phyloP scores from a whole-genome alignment of 2,329 filamentous ascomycete species.

The Paramyrothecium roridum region DNA sequence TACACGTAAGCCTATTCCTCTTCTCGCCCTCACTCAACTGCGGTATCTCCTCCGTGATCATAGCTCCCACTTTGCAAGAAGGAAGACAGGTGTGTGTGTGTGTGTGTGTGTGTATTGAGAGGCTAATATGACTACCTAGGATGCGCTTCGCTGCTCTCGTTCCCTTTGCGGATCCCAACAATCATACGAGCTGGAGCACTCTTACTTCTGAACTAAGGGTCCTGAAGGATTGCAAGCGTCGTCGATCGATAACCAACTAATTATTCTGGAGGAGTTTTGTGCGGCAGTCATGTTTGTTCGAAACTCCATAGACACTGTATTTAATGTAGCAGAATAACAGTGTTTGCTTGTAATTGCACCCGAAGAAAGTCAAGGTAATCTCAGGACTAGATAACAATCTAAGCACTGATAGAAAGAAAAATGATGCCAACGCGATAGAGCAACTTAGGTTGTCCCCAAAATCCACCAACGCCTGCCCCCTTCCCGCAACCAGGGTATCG shows the following conservation, averaged over 20 bases:
- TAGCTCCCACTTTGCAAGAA: too few relatives aligned
- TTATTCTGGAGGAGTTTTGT: too few relatives aligned
- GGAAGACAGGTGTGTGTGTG: too few relatives aligned
- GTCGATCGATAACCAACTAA: background rate
- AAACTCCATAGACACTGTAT: too few relatives aligned
- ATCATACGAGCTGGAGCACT: background rate
- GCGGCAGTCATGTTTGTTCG: too few relatives aligned
- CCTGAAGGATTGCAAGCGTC: background rate
- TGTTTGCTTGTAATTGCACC: too few relatives aligned
- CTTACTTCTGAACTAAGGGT: background rate
- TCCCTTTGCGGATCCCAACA: background rate
- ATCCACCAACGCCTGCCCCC: background rate
- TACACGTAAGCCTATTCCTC: background rate
- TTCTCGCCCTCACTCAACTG: background rate
- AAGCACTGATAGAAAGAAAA: background rate
- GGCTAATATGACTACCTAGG: background rate
- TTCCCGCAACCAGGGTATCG: background rate
- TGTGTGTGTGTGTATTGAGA: background rate
- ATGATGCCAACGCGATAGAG: background rate
- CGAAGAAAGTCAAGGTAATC: background rate
- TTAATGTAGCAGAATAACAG: too few relatives aligned
- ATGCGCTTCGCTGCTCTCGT: background rate
- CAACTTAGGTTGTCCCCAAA: background rate
- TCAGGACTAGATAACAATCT: background rate
- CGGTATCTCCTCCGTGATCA: too few relatives aligned